These are phyloP conservation scores for Linnemannia hyalina DNA, from an alignment of 192 early-diverging fungal species.

Conservation along the genomic window DNA sequence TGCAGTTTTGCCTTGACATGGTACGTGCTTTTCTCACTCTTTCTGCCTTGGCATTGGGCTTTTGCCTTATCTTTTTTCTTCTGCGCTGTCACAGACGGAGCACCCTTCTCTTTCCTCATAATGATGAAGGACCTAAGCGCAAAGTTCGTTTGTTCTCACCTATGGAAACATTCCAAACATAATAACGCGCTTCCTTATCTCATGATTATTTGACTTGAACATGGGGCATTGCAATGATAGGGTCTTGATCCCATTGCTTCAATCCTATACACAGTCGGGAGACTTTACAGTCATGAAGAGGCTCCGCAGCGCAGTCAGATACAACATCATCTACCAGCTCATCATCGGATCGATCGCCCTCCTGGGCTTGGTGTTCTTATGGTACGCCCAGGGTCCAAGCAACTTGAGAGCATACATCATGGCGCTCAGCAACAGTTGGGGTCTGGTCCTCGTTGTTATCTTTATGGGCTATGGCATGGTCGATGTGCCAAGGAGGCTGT, in stretches of 20 bases:
- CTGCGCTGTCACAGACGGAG: too few species aligned
- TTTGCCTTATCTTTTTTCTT: neutral
- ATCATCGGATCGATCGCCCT: slow-evolving; percentile 77
- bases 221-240: slow-evolving; percentile 29
- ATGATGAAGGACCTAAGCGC: neutral
- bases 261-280: slow-evolving; percentile 89
- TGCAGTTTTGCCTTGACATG: slow-evolving; percentile 89
- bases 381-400: slow-evolving; percentile 61
- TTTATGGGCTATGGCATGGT: slow-evolving; percentile 97
- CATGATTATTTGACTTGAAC: too few species aligned
- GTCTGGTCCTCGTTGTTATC: slow-evolving; percentile 86
- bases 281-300: slow-evolving; percentile 79
- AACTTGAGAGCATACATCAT: slow-evolving; percentile 84
- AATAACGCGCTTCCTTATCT: neutral
- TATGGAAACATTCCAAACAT: neutral
- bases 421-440: slow-evolving; percentile 96
- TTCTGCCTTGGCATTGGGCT: neutral
- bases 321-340: slow-evolving; percentile 88
- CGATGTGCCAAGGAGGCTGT: slow-evolving; percentile 87
- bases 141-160: neutral
- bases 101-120: neutral
- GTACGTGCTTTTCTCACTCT: slow-evolving; percentile 56
- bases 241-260: slow-evolving; percentile 85
- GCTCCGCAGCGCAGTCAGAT: slow-evolving; percentile 79
- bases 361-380: slow-evolving; percentile 81